A percentile compares a stretch with the other conserved stretches of the same genome.
Evolutionary conservation across 2,329 filamentous ascomycete genomes (phyloP).

Genomic region (Neonectria sp.): DNA sequence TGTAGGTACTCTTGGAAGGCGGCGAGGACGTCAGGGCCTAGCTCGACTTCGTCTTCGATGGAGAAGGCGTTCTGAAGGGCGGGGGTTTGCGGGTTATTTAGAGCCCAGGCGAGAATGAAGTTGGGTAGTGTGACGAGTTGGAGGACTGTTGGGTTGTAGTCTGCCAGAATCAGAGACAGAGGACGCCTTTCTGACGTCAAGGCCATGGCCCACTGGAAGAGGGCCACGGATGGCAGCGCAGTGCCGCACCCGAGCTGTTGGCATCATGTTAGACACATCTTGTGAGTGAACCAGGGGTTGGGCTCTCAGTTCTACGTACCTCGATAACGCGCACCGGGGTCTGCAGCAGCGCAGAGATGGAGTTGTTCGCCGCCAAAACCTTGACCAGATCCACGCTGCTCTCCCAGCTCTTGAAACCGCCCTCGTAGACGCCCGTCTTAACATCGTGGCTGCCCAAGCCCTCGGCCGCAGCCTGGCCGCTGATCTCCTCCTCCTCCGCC

Average conservation of each 20-base stretch:
- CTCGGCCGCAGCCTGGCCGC: conserved; percentile 53
- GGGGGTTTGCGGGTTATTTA: conserved; percentile 57
- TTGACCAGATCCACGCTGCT: conserved; percentile 86
- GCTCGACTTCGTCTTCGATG: conserved; percentile 73
- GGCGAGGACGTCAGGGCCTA: conserved; percentile 70
- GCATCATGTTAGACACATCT: background rate
- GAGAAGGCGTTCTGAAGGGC: conserved; percentile 63
- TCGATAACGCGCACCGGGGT: conserved; percentile 65
- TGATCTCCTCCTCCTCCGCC: conserved; percentile 73
- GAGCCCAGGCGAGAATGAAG: conserved; percentile 78
- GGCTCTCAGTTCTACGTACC: conserved; percentile 59
- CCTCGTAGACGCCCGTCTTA: conserved; percentile 86
- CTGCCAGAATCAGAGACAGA: conserved; percentile 77
- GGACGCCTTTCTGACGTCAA: conserved; percentile 46
- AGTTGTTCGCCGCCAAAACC: conserved; percentile 66
- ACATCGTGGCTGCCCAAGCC: conserved; percentile 80
- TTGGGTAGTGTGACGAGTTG: conserved; percentile 86
- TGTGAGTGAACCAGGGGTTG: background rate
- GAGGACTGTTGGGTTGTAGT: conserved; percentile 86
- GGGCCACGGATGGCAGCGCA: conserved; percentile 78
- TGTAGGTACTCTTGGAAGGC: conserved; percentile 72
- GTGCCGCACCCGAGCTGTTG: conserved; percentile 83
- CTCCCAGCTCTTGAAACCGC: conserved; percentile 93
- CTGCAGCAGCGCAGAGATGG: conserved; percentile 50
- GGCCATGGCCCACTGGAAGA: conserved; percentile 74